Evolutionary conservation across 2,329 filamentous ascomycete species (phyloP).

Genomic region (Microcyclospora tardicrescens): DNA sequence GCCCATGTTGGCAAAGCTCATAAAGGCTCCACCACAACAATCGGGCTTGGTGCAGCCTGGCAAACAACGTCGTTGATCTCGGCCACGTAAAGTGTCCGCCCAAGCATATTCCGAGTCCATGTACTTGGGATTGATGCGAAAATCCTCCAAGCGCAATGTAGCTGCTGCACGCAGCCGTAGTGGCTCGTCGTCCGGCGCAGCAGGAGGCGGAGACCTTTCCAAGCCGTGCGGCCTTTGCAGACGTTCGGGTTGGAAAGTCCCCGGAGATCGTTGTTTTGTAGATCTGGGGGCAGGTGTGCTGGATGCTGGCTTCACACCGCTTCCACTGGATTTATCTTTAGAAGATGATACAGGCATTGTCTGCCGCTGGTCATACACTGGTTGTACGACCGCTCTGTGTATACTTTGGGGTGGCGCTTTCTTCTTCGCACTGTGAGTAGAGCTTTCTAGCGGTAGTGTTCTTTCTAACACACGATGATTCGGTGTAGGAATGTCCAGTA

Average conservation of each 20-base stretch:
- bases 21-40: conserved; percentile 65
- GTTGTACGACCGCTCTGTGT: too few species aligned
- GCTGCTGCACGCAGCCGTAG: conserved; percentile 47
- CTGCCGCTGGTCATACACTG: background rate
- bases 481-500: too few species aligned
- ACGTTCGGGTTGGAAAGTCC: too few species aligned
- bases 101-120: conserved; percentile 67
- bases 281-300: background rate
- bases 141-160: conserved; percentile 54
- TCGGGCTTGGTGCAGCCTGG: conserved; percentile 60
- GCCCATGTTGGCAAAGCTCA: conserved; percentile 43
- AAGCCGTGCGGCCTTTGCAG: background rate
- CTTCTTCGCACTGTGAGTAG: too few species aligned
- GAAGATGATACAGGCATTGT: background rate
- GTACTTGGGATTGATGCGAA: conserved; percentile 63
- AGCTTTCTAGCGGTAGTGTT: too few species aligned
- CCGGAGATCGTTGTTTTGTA: background rate
- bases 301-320: background rate
- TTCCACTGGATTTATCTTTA: background rate
- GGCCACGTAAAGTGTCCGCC: conserved; percentile 59
- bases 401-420: too few species aligned
- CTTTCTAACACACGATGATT: too few species aligned
- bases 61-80: conserved; percentile 54
- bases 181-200: conserved; percentile 26
- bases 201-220: conserved; percentile 12